A percentile compares a stretch with the other conserved stretches of the same genome.
Conservation (phyloP, 148 eudicot genomes). For the Vaccinium corymbosum region DNA sequence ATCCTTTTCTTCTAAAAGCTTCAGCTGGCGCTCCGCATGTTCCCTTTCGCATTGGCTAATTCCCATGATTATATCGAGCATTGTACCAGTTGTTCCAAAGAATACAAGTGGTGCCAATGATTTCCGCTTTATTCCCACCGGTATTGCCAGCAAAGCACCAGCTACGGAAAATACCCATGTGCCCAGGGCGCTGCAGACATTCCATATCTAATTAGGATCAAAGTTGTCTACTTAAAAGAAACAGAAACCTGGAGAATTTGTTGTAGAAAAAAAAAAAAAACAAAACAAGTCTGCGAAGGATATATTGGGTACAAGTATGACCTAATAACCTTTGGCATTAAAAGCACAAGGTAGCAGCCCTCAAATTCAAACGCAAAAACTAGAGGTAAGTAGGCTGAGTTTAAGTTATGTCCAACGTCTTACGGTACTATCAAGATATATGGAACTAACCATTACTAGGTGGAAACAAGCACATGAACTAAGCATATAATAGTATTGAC, state of each 20-base stretch:
- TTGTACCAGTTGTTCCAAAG: slow-evolving; percentile 95
- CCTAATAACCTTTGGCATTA: not conserved
- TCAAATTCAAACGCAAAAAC: not conserved
- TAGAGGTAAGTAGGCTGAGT: not conserved
- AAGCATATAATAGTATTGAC: not conserved
- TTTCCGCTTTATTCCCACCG: slow-evolving; percentile 80
- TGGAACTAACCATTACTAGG: not conserved
- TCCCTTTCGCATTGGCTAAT: slow-evolving; percentile 90
- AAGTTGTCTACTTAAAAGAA: not conserved
- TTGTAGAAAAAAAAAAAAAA: not conserved
- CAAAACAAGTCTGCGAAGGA: not conserved
- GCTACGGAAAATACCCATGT: slow-evolving; percentile 98
- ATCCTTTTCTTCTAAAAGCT: slow-evolving; percentile 73
- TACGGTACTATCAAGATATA: not conserved
- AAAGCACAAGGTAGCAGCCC: not conserved
- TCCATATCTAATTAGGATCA: not conserved
- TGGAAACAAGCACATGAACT: not conserved
- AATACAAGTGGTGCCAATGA: slow-evolving; percentile 91
- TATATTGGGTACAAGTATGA: not conserved
- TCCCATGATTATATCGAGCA: slow-evolving; percentile 95
- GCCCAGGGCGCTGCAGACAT: slow-evolving; percentile 70
- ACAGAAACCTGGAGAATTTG: not conserved
- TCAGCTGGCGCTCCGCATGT: slow-evolving; percentile 90
- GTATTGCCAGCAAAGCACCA: slow-evolving; percentile 92
- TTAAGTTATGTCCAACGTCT: not conserved